Evolutionary conservation across 2,329 filamentous ascomycete species (phyloP).

Genomic region (Chlorencoelia australis): DNA sequence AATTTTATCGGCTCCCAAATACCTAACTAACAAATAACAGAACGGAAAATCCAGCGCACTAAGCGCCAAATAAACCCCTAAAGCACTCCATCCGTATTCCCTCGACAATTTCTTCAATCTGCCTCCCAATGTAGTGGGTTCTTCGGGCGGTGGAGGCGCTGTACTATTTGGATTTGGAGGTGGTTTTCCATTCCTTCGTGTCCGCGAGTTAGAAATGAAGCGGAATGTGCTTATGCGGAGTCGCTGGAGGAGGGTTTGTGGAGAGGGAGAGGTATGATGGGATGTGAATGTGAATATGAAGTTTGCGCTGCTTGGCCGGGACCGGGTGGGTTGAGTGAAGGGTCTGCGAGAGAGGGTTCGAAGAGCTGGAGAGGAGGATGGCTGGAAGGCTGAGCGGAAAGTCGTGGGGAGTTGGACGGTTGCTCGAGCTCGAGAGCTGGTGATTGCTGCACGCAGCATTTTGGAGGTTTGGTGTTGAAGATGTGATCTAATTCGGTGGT

Average conservation of each 20-base stretch:
- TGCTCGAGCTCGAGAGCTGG: not conserved
- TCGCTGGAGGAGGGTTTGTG: constrained; percentile 14
- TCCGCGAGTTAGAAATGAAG: constrained; percentile 15
- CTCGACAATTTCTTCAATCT: constrained; percentile 69
- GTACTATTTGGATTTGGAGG: too few relatives aligned
- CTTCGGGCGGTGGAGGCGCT: too few relatives aligned
- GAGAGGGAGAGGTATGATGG: not conserved
- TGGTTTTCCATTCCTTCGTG: constrained; percentile 13
- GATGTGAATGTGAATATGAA: constrained; percentile 3
- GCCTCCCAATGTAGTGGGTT: constrained; percentile 18
- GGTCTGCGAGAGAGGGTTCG: not conserved
- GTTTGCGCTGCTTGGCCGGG: not conserved
- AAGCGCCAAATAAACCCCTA: constrained; percentile 81
- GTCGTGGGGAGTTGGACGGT: not conserved
- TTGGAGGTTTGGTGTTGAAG: not conserved
- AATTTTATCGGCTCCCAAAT: constrained; percentile 77
- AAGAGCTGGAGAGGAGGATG: not conserved
- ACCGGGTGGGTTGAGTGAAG: not conserved
- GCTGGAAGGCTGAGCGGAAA: not conserved
- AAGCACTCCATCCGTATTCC: constrained; percentile 88
- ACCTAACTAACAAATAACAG: constrained; percentile 79
- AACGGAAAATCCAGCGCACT: constrained; percentile 88
- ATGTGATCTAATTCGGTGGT: too few relatives aligned
- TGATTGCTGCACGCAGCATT: constrained; percentile 2
- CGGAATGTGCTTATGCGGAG: constrained; percentile 16